A percentile compares a stretch with the other conserved stretches of the same genome.
These are phyloP conservation scores for Amyloporia xantha DNA, from an alignment of 768 basidiomycete species.

Conservation along the genomic window DNA sequence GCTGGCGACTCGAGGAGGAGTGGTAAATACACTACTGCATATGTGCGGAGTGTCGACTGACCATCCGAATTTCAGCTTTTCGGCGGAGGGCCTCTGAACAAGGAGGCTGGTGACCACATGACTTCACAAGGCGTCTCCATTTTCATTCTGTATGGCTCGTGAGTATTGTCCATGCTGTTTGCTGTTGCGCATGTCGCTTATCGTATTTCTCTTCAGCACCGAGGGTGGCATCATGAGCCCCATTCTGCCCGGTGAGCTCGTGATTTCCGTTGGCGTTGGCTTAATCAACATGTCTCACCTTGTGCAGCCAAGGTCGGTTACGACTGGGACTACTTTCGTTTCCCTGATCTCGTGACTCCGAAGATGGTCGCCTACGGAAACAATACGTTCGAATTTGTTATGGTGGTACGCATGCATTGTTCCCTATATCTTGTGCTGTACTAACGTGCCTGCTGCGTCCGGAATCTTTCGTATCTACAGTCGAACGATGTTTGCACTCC, in stretches of 20 bases:
- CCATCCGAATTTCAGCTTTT: background rate
- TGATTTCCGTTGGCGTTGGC: background rate
- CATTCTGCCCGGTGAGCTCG: background rate
- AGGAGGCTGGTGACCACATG: background rate
- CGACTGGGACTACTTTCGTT: slow-evolving; percentile 21
- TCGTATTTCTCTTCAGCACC: slow-evolving; percentile 9
- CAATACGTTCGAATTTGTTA: slow-evolving; percentile 15
- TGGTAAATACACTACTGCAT: slow-evolving; percentile 6
- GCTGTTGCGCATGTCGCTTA: slow-evolving; percentile 8
- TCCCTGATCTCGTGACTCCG: slow-evolving; percentile 11
- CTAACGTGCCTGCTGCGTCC: background rate
- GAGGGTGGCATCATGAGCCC: slow-evolving; percentile 6
- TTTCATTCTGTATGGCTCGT: slow-evolving; percentile 1
- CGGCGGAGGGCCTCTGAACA: background rate
- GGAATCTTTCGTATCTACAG: background rate
- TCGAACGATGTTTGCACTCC: slow-evolving; percentile 4
- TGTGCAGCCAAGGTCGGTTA: slow-evolving; percentile 7
- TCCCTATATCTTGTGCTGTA: background rate
- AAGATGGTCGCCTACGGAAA: slow-evolving; percentile 11
- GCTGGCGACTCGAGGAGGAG: slow-evolving; percentile 11
- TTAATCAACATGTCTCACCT: background rate
- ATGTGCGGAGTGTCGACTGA: background rate
- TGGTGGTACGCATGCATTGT: slow-evolving; percentile 10
- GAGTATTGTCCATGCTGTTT: slow-evolving; percentile 28
- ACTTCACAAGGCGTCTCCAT: background rate